phyloP scores from a whole-genome alignment of 192 early-diverging fungal species.

The Rhizoclosmatium globosum region DNA sequence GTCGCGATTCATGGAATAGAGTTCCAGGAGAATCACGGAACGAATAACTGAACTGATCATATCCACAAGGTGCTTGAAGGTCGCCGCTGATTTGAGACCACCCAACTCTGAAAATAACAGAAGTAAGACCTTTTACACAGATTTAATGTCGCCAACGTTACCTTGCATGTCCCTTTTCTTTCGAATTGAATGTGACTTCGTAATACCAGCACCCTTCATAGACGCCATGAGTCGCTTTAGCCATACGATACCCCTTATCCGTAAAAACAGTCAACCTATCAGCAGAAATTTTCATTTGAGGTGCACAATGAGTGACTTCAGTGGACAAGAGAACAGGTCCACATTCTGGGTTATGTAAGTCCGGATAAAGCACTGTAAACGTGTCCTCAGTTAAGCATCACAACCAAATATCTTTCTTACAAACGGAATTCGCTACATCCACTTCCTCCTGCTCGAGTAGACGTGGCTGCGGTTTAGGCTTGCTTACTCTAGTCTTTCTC shows the following conservation, averaged over 20 bases:
- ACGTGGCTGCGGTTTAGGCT: slow-evolving; percentile 15
- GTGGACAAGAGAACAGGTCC: slow-evolving; percentile 53
- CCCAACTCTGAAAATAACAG: slow-evolving; percentile 59
- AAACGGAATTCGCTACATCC: slow-evolving; percentile 52
- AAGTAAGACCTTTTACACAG: not conserved
- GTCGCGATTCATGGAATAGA: slow-evolving; percentile 63
- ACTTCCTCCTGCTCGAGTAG: slow-evolving; percentile 35
- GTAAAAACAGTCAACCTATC: slow-evolving; percentile 70
- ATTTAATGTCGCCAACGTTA: slow-evolving; percentile 18
- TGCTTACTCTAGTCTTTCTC: not conserved
- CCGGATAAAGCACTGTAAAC: slow-evolving; percentile 70
- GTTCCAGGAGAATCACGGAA: slow-evolving; percentile 72
- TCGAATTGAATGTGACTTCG: slow-evolving; percentile 65
- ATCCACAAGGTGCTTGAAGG: slow-evolving; percentile 79
- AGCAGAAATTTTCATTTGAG: slow-evolving; percentile 69
- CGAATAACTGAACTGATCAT: slow-evolving; percentile 76
- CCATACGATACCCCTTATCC: slow-evolving; percentile 79
- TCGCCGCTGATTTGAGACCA: slow-evolving; percentile 83
- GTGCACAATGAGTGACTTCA: slow-evolving; percentile 70
- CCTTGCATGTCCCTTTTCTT: slow-evolving; percentile 60
- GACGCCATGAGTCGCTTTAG: slow-evolving; percentile 79
- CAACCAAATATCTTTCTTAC: slow-evolving; percentile 10
- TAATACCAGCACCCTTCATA: slow-evolving; percentile 80
- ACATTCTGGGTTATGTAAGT: slow-evolving; percentile 69
- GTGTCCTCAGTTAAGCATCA: too few species aligned